Evolutionary conservation across 371 early-diverging fungal genomes (phyloP).

Genomic region (Circinella minor): DNA sequence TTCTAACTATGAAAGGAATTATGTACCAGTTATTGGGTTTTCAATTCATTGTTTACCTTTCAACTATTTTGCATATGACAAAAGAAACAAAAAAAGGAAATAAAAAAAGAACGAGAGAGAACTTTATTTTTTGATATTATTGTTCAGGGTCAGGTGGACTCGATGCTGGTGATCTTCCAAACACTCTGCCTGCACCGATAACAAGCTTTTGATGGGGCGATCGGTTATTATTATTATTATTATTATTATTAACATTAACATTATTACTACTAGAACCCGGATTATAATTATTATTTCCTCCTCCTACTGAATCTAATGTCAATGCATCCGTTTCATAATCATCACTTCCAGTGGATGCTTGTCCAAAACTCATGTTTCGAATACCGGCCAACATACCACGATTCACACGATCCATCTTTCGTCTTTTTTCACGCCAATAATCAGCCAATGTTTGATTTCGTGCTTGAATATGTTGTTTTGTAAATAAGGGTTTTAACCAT

Average conservation of each 20-base stretch:
- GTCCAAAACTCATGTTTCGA: conserved; percentile 30
- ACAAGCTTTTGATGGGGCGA: conserved; percentile 5
- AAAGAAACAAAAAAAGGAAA: too few species aligned
- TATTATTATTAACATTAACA: neutral
- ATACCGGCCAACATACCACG: conserved; percentile 49
- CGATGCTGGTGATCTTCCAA: conserved; percentile 47
- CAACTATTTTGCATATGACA: too few species aligned
- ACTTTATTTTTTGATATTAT: neutral
- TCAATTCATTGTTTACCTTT: too few species aligned
- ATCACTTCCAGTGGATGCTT: conserved; percentile 14
- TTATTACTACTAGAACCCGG: neutral
- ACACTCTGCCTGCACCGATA: conserved; percentile 42
- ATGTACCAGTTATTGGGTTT: neutral
- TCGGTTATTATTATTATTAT: neutral
- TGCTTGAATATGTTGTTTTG: conserved; percentile 48
- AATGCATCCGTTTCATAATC: conserved; percentile 33
- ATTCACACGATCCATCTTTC: conserved; percentile 55
- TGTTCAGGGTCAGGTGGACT: conserved; percentile 11
- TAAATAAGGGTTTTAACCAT: conserved; percentile 82
- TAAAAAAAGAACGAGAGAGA: neutral
- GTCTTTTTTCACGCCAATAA: conserved; percentile 52
- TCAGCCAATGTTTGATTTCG: conserved; percentile 51
- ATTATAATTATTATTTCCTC: neutral
- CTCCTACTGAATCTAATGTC: conserved; percentile 38
- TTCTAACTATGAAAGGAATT: neutral